phyloP scores from a whole-genome alignment of 2,329 filamentous ascomycete genomes.

The Coniochaeta ligniaria region DNA sequence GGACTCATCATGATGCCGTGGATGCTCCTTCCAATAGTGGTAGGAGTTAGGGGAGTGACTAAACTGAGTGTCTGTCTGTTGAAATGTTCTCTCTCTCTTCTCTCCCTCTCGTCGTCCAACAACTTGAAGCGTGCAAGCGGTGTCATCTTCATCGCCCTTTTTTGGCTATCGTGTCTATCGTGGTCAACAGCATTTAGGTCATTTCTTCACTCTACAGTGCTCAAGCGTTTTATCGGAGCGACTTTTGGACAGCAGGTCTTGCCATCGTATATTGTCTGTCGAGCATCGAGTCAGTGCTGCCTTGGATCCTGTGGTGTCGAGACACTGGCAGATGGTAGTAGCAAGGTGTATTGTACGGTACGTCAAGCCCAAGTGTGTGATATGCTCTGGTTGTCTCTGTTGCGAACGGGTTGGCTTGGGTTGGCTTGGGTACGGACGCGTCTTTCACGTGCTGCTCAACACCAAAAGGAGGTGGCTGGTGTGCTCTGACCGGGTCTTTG shows the following conservation, averaged over 20 bases:
- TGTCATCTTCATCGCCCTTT: background rate
- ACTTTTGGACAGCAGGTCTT: background rate
- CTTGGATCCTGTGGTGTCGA: background rate
- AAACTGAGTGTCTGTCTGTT: background rate
- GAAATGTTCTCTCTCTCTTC: background rate
- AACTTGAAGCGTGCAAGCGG: background rate
- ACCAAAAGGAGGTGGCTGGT: background rate
- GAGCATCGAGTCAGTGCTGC: background rate
- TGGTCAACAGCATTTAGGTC: slow-evolving; percentile 2
- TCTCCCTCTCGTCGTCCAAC: background rate
- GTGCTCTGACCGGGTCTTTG: background rate
- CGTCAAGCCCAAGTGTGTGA: background rate
- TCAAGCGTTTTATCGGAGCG: background rate
- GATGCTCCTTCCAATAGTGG: background rate
- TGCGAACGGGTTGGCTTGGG: background rate
- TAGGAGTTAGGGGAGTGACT: background rate
- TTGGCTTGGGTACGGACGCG: background rate
- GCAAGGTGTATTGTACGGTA: background rate
- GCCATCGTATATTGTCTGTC: background rate
- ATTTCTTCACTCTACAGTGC: slow-evolving; percentile 1
- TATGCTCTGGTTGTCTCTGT: background rate
- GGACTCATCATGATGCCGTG: background rate
- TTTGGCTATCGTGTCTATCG: slow-evolving; percentile 3
- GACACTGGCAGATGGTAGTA: background rate
- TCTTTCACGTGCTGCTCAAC: background rate